Base-by-base conservation (phyloP, 2,329 filamentous ascomycete species). In the Phialophora macrospora region DNA sequence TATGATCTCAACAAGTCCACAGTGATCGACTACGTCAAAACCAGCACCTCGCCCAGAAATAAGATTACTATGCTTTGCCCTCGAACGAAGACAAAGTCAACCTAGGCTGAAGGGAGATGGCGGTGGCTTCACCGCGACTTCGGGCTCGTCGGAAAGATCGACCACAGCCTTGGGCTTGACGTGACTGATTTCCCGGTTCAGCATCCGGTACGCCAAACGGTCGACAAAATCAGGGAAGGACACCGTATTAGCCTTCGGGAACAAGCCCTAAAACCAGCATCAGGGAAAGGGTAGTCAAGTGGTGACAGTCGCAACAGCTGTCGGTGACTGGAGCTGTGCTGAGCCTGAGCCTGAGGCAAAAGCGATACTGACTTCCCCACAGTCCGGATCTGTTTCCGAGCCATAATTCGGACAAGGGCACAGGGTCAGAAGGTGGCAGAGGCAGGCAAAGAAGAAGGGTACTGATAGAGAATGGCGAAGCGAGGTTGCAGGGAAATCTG, bases 101-200 rank as follows among this genome's bases (percentile, higher is more conserved):
- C 26, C 20, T 6, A 6, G 48, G 9, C 30, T 7, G 57, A 20
- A 38, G 51, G 46, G 22, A 48, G 58, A 59, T 26, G 54, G 64
- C 64, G 66, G 66, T 68, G 60, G 61, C 51, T 62, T 68, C 66
- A 68, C 66, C 66, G 66, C 66, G 65, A 67, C 38, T 62, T 64
- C 30, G 30, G 62, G 17, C 14, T 26, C 44, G 30, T 9, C 52
- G 52, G 60, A 11, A 57, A 57, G 20, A 49, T 46, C 26, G 46
- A 44, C n/a, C 57, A 57, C 28, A 32, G 28, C 30, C 38, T 46
- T 26, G 56, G 60, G 60, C 14, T 38, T 51, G 41, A 28, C 24
- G 32, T 55, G 44, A 49, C 41, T 51, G 14, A 24, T 41, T 56
- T 62, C 26, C 38, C 52, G 26, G 28, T 56, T 65, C 44, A 34